Percentiles rank a stretch among this genome's conserved stretches.
Conservation (phyloP, 345 rosid genomes). For the Citrus trifoliata region DNA sequence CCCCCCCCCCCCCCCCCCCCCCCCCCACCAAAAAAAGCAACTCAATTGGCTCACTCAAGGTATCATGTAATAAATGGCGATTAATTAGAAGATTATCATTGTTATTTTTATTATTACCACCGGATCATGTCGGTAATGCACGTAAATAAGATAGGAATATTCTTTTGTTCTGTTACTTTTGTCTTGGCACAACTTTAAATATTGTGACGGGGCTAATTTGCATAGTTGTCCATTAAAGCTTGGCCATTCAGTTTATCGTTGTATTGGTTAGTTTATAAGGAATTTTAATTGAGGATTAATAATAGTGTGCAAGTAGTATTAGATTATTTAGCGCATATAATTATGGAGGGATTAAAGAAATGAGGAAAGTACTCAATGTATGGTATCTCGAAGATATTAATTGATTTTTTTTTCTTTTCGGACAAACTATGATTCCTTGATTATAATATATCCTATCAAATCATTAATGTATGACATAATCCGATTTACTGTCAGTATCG, state of each 20-base stretch:
- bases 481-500: background rate
- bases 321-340: background rate
- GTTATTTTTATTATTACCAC: background rate
- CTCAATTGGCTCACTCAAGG: background rate
- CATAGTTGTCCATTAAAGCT: background rate
- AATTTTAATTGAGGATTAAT: background rate
- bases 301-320: background rate
- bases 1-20: too few relatives aligned
- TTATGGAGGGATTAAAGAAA: background rate
- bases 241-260: background rate
- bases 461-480: background rate
- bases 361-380: background rate
- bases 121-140: constrained; percentile 5
- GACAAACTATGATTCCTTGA: background rate
- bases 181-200: constrained; percentile 2
- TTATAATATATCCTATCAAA: background rate
- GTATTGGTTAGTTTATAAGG: background rate
- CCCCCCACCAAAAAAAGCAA: too few relatives aligned
- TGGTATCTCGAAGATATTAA: background rate
- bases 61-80: background rate
- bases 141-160: constrained; percentile 14
- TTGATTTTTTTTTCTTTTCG: background rate
- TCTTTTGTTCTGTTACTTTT: constrained; percentile 8
- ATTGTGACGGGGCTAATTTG: background rate
- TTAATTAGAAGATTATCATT: background rate